Evolutionary conservation across 2,329 filamentous ascomycete species (phyloP), one percentile per base, ranked within the genome.

Genomic region (Venturia nashicola): DNA sequence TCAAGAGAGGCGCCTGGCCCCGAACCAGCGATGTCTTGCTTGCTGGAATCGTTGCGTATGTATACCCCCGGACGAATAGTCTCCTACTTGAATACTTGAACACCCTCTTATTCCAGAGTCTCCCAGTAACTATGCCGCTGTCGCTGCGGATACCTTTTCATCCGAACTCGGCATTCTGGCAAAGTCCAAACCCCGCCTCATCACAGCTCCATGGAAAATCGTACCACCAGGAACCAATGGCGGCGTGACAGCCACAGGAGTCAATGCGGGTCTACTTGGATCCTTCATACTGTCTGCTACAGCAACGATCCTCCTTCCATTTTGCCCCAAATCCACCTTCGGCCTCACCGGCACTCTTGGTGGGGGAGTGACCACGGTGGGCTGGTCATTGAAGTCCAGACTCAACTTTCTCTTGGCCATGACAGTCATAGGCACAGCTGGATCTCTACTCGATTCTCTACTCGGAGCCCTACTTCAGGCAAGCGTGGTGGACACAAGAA

Each of bases 191-290:
- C 94, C 94, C 9, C 86, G 92, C 43, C 83, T 99, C 44, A 93
- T 99, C 72, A 97, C 91, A 4, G 92, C 89, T 16, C 85, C 82
- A 18, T 81, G 94, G 70, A 86, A 89, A 65, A 82, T 84, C 67
- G 94, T 97, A 0, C 92, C 94, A 0, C 87, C 84, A 1, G 94
- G 94, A 61, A 97, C 94, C 51, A 99, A 99, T 72, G 94, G 94
- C 40, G 94, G 93, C 18, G 90, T 99, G 9, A 95, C 91, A 0
- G 69, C 85, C 0, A 78, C 84, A 57, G 94, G 94, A 0, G 78
- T 96, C 0, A 76, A 79, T 0, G 90, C 91, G 1, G 92, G 91
- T 0, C 73, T 89, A 23, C 72, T 89, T 0, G 92, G 92, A 3
- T 87, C 90, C 11, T 82, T 88, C 46, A 76, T 82, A 64, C 80